Base-by-base conservation (phyloP, 768 basidiomycete species). In the Crepidotus variabilis region DNA sequence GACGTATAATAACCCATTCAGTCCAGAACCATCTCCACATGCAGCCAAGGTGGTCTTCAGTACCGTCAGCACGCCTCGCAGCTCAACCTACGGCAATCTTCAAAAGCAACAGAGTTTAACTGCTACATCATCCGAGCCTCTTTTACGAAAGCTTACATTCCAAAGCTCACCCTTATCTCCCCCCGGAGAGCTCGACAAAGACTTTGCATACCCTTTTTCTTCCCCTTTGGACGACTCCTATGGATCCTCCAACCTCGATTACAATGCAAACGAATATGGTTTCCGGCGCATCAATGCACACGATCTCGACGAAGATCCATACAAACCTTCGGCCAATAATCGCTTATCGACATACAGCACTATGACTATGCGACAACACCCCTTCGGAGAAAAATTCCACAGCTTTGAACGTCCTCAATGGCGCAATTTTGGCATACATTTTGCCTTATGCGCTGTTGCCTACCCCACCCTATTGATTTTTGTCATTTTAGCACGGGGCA, bases 341-440 rank as follows among this genome's bases (percentile, higher is more conserved):
- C 39, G 39, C 39, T 2, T 43, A 20, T 43, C 39, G 11, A 43
- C 39, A 43, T 43, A 43, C 39, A 43, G 39, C 13, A 43, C 39
- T 11, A 11, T 5, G 5, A 43, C 39, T 16, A 20, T 43, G 5
- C 39, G 11, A 2, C 13, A 43, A 16, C 68, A 71, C 52, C 72
- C 67, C 9, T 69, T 72, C 57, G 62, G 63, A 3, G 33, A 53
- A 11, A 16, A 20, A 20, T 43, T 43, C 18, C 39, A 43, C 14
- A 55, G 50, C 6, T 75, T 69, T 45, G 73, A 74, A 52, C 57
- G 68, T 4, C 75, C 75, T 0, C 55, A 68, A 45, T 74, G 70
- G 69, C 60, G 32, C 21, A 32, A 54, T 8, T 61, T 75, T 3
- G 28, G 65, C 8, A 23, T 71, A 13, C 75, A 75, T 55, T 53